Evolutionary conservation across 345 rosid genomes (phyloP).

Genomic region (Syzygium oleosum): DNA sequence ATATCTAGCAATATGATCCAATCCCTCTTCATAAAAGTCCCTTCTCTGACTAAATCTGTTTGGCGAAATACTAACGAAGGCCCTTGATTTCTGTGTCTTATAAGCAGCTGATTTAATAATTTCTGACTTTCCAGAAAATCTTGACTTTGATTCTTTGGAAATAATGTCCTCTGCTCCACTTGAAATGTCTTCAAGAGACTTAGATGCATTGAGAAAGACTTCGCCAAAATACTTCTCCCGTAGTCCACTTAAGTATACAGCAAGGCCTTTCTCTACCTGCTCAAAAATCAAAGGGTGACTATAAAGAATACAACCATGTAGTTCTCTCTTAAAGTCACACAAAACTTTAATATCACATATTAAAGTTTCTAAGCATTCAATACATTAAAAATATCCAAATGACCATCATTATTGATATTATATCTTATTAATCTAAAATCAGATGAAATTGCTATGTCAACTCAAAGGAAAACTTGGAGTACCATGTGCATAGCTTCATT

Average conservation of each 20-base stretch:
- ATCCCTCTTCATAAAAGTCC: constrained; percentile 55
- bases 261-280: constrained; percentile 91
- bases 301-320: background rate
- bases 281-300: background rate
- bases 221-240: constrained; percentile 96
- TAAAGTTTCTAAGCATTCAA: background rate
- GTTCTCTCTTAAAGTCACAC: background rate
- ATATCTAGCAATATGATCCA: constrained; percentile 85
- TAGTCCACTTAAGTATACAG: constrained; percentile 76
- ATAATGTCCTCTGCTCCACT: constrained; percentile 21
- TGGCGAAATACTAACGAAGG: constrained; percentile 12
- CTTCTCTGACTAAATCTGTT: constrained; percentile 11
- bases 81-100: constrained; percentile 18
- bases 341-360: background rate
- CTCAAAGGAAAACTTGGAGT: background rate
- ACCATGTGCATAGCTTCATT: background rate
- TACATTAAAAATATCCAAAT: background rate
- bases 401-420: background rate
- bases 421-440: background rate
- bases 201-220: constrained; percentile 64
- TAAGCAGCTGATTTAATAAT: constrained; percentile 12
- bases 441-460: background rate
- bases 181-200: constrained; percentile 31
- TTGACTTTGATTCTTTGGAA: constrained; percentile 21
- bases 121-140: constrained; percentile 8